Base-by-base conservation (phyloP, 1,284 basidiomycete genomes). In the Boletus smithii region DNA sequence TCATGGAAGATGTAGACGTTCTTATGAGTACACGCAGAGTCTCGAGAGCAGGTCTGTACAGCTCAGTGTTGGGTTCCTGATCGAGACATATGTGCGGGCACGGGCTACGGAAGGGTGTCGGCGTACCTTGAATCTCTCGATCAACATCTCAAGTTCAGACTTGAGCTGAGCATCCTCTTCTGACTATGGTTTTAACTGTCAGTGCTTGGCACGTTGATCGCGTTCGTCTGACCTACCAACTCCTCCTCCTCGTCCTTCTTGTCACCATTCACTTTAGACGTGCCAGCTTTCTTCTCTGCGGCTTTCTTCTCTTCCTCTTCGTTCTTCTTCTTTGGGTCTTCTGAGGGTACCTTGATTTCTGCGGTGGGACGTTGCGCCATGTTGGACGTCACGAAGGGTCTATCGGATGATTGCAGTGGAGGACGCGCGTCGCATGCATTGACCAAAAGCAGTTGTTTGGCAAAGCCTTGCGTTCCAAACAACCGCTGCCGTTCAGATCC, bases 1-100 rank as follows among this genome's bases (percentile, higher is more conserved):
- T 99, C 95, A 99, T 98, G 7, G 94, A 98, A 17, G 92, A 95
- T 4, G 97, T 99, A 18, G 94, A 95, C 4, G 97, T 98, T 62
- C 93, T 79, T 62, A 99, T 99, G 32, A 99, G 76, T 18, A 90
- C 95, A 48, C 95, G 82, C 14, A 99, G 77, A 2, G 92, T 93
- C 72, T 99, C 97, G 26, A 99, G 79, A 16, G 95, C 94, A 23
- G 95, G 88, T 20, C 86, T 77, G 69, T 99, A 91, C 32, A 99
- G 78, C 18, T 77, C 74, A 0, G 83, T 86, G 65, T 98, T 83
- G 49, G 86, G 66, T 83, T 99, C 97, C 94, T 97, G 60, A 36
- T 44, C 44, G 26, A 46, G 49, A 44, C 49, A 52, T 57, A 37
- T 61, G 46, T 43, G 36, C 41, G 17, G 37, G 51, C 23, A 18